These are phyloP conservation scores for Seminavis robusta DNA, from an alignment of 108 stramenopile genomes.

Conservation along the genomic window DNA sequence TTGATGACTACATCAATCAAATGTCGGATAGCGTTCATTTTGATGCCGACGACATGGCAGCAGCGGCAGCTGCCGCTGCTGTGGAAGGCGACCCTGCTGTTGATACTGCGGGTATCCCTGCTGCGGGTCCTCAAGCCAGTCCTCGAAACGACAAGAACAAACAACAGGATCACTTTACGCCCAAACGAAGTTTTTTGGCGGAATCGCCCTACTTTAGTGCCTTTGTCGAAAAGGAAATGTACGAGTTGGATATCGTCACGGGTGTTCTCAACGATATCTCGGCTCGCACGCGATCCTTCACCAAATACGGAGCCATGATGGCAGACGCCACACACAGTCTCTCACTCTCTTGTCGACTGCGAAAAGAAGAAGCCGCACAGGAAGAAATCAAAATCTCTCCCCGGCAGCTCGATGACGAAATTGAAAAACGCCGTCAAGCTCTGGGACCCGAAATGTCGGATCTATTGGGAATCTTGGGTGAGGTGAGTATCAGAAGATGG, in stretches of 20 bases:
- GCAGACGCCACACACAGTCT: constrained; percentile 74
- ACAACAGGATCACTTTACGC: too few species aligned
- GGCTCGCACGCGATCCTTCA: constrained; percentile 70
- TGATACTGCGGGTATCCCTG: too few species aligned
- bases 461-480: constrained; percentile 46
- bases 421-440: constrained; percentile 45
- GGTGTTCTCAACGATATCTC: constrained; percentile 75
- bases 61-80: too few species aligned
- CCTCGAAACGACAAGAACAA: too few species aligned
- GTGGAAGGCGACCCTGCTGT: too few species aligned
- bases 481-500: too few species aligned
- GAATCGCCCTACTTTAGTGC: constrained; percentile 82
- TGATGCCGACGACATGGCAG: too few species aligned
- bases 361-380: constrained; percentile 23
- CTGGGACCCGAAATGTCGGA: constrained; percentile 76
- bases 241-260: constrained; percentile 54
- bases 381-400: too few species aligned
- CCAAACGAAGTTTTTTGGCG: constrained; percentile 81
- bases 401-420: too few species aligned
- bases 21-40: too few species aligned
- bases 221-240: constrained; percentile 79
- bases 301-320: constrained; percentile 80
- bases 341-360: constrained; percentile 60
- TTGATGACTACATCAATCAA: too few species aligned
- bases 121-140: too few species aligned